Evolutionary conservation across 257 asterid species (phyloP), one percentile per base, ranked within the genome.

Genomic region (Catharanthus roseus): DNA sequence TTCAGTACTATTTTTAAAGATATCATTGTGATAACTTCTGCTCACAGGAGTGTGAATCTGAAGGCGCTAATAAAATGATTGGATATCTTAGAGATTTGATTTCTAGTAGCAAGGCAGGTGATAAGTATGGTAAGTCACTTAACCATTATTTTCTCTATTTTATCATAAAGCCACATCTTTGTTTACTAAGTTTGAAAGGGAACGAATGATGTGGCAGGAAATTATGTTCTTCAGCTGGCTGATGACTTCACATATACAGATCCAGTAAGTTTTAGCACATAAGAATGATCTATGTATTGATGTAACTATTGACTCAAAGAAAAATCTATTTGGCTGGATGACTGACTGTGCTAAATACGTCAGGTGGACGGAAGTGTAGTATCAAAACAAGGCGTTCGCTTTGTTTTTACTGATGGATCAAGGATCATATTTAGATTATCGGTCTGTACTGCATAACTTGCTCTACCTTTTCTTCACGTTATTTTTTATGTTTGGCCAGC

Each of bases 341-440:
- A 76, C 71, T 56, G 1, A 34, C 34, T 41, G n/a, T 49, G 55
- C 67, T 69, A 69, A n/a, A 44, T 0, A 75, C 70, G 42, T 50
- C 85, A 93, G 98, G 98, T 93, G 13, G 99, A 93, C 75, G 96
- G 96, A 78, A 93, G 96, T 72, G 85, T 91, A 47, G 96, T 83
- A 45, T 83, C 96, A 54, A 91, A 93, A 79, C 99, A 89, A 85
- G 96, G 99, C 10, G 82, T 91, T 70, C 92, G 96, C 38, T 85
- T 93, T 64, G 89, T 93, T 57, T 91, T 91, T 84, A 88, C 91
- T 1, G 99, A 93, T 79, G 96, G 97, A 74, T 91, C 97, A 3
- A 86, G 99, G 85, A 88, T 93, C 83, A 91, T 91, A 81, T 93
- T 80, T 67, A 88, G 99, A 47, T 78, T 91, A 79, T 93, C 99